phyloP scores from a whole-genome alignment of 2,329 filamentous ascomycete genomes.

The Albophoma yamanashiensis region DNA sequence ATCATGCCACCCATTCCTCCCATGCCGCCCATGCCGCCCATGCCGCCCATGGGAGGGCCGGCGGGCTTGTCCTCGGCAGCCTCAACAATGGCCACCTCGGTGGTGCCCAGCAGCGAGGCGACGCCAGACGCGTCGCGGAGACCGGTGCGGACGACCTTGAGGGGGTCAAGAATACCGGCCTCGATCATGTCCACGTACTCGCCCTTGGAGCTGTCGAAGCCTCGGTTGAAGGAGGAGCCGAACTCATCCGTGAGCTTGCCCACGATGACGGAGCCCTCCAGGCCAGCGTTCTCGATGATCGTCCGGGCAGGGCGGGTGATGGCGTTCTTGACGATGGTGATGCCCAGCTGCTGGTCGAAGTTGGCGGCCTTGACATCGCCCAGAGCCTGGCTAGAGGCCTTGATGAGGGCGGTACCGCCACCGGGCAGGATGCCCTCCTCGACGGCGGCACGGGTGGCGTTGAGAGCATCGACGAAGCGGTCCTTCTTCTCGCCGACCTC shows the following conservation, averaged over 20 bases:
- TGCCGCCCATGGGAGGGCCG: slow-evolving; percentile 50
- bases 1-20: slow-evolving; percentile 54
- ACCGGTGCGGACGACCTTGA: slow-evolving; percentile 98
- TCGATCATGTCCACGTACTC: slow-evolving; percentile 99
- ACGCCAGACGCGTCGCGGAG: slow-evolving; percentile 93
- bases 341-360: slow-evolving; percentile 98
- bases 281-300: slow-evolving; percentile 95
- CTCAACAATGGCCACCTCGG: slow-evolving; percentile 95
- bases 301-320: slow-evolving; percentile 91
- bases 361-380: slow-evolving; percentile 75
- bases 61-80: slow-evolving; percentile 83
- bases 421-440: slow-evolving; percentile 98
- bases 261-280: slow-evolving; percentile 91
- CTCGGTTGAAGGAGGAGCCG: slow-evolving; percentile 90
- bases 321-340: slow-evolving; percentile 94
- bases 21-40: slow-evolving; percentile 57
- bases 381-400: slow-evolving; percentile 87
- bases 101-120: slow-evolving; percentile 92
- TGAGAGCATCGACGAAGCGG: slow-evolving; percentile 94
- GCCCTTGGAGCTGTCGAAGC: slow-evolving; percentile 91
- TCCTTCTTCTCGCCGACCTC: slow-evolving; percentile 99
- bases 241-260: slow-evolving; percentile 97
- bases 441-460: slow-evolving; percentile 94
- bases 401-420: slow-evolving; percentile 95
- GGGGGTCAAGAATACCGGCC: slow-evolving; percentile 93